phyloP scores from a whole-genome alignment of 129 eudicot species.

The Centrapalus pauciflorus region DNA sequence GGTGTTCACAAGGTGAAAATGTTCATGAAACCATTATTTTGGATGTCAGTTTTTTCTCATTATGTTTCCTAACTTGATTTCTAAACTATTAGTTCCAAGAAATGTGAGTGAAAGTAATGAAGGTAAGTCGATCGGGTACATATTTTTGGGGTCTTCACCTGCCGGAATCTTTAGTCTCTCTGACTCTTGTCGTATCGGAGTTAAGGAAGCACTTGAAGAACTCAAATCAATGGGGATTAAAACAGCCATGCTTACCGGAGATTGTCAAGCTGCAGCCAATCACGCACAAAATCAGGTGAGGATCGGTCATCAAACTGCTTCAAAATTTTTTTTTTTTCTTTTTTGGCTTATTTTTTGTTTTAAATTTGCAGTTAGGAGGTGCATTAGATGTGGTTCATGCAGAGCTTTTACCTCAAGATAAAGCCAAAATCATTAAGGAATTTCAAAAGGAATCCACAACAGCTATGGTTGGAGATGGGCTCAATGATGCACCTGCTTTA shows the following conservation, averaged over 20 bases:
- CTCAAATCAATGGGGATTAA: slow-evolving; percentile 75
- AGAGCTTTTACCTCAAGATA: slow-evolving; percentile 87
- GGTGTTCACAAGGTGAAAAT: slow-evolving; percentile 55
- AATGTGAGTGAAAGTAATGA: slow-evolving; percentile 34
- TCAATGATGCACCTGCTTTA: slow-evolving; percentile 88
- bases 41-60: not conserved
- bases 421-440: slow-evolving; percentile 53
- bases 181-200: slow-evolving; percentile 84
- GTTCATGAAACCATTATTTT: not conserved
- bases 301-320: not conserved
- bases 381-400: slow-evolving; percentile 58
- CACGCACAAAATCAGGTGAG: slow-evolving; percentile 75
- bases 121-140: slow-evolving; percentile 65
- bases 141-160: slow-evolving; percentile 48
- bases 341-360: not conserved
- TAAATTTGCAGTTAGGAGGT: slow-evolving; percentile 56
- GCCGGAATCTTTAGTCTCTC: slow-evolving; percentile 72
- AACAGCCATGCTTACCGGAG: slow-evolving; percentile 90
- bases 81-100: slow-evolving; percentile 38
- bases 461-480: slow-evolving; percentile 94
- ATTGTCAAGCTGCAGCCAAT: slow-evolving; percentile 69
- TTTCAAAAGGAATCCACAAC: slow-evolving; percentile 48
- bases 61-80: slow-evolving; percentile 7
- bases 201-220: slow-evolving; percentile 58
- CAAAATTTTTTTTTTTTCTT: too few species aligned